phyloP scores from a whole-genome alignment of 352 stramenopile species.

The Bremia lactucae region DNA sequence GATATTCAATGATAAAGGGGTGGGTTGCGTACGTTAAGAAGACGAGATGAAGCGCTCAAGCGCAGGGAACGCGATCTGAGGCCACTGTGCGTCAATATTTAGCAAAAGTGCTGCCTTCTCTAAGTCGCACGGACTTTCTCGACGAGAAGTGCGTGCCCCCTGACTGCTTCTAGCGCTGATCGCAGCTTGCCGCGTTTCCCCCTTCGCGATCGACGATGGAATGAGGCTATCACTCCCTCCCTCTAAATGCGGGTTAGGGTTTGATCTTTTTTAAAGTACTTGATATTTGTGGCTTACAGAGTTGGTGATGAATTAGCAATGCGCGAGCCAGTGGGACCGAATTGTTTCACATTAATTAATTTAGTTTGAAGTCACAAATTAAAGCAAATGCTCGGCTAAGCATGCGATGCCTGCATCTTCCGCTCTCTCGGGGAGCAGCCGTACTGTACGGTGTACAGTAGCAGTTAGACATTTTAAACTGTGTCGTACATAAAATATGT shows the following conservation, averaged over 20 bases:
- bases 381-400: no score
- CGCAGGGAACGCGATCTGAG: conserved; percentile 3
- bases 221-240: conserved; percentile 13
- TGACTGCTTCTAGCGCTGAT: conserved; percentile 17
- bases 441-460: no score
- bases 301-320: no score
- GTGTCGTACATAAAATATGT: no score
- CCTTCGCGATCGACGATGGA: conserved; percentile 26
- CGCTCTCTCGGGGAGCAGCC: no score
- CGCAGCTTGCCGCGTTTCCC: conserved; percentile 21
- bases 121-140: conserved; percentile 7
- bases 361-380: no score
- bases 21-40: conserved; percentile 8
- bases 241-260: conserved; percentile 7
- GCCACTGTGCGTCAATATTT: conserved; percentile 2
- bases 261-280: conserved; percentile 14
- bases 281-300: not conserved
- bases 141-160: conserved; percentile 16
- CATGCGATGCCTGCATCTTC: no score
- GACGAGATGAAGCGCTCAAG: conserved; percentile 1
- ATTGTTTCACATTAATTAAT: no score
- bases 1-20: conserved; percentile 5
- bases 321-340: no score
- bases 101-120: conserved; percentile 5
- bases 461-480: no score